These are phyloP conservation scores for Salicornia ramosissima DNA, from an alignment of 148 eudicot species.

Conservation along the genomic window DNA sequence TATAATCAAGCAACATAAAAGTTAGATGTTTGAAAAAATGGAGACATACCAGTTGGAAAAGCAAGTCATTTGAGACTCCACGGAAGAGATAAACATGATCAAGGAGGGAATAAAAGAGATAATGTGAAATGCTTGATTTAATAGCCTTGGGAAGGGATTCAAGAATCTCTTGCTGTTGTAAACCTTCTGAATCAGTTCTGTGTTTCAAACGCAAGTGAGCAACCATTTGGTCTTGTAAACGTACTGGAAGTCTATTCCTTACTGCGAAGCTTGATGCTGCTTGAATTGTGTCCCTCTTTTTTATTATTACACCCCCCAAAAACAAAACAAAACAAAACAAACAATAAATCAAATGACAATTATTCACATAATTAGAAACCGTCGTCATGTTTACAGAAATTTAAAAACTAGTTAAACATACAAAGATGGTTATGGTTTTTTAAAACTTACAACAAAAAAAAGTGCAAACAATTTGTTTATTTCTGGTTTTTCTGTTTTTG, in stretches of 20 bases:
- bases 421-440: too few relatives aligned
- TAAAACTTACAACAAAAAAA: too few relatives aligned
- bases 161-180: conserved; percentile 74
- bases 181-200: conserved; percentile 82
- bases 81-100: conserved; percentile 69
- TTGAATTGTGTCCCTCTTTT: conserved; percentile 79
- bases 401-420: too few relatives aligned
- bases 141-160: conserved; percentile 85
- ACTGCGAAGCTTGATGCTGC: conserved; percentile 76
- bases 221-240: conserved; percentile 81
- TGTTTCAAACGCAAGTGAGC: conserved; percentile 68
- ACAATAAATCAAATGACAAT: too few relatives aligned
- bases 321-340: too few relatives aligned
- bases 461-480: too few relatives aligned
- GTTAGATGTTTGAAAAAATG: neutral
- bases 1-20: neutral
- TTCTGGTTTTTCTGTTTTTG: too few relatives aligned
- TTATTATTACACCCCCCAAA: conserved; percentile 18
- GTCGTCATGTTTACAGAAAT: too few relatives aligned
- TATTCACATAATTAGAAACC: too few relatives aligned
- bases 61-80: conserved; percentile 73
- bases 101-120: conserved; percentile 58
- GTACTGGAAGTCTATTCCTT: conserved; percentile 61
- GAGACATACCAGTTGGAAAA: conserved; percentile 70
- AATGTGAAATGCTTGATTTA: conserved; percentile 60